Base-by-base conservation (phyloP, 192 early-diverging fungal genomes). In the Backusella luteola region DNA sequence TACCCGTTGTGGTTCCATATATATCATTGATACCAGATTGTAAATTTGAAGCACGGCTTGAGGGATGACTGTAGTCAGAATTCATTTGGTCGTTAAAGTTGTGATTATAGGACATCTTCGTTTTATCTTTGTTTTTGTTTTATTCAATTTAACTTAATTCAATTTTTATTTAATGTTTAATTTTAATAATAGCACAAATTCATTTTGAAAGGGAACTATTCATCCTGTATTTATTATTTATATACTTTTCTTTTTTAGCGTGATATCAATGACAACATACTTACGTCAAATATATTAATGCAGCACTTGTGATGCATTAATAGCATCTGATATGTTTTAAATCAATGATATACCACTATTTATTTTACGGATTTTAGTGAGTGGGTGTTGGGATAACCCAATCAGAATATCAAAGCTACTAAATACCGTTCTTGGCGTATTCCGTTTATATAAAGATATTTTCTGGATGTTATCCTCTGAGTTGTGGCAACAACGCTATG, bases 241-340 rank as follows among this genome's bases (percentile, higher is more conserved):
- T 63, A 29, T 59, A 9, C 26, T 59, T 63, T 23, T 26, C 1
- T 3, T 6, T 49, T 49, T 49, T 49, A n/a, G 17, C 6, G 15
- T 49, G n/a, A 19, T n/a, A 49, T 14, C 23, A 4, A 63, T 63
- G 56, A 63, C 56, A 26, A 12, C 4, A 63, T 4, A 12, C 12
- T 29, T 63, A 63, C 56, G 56, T 63, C 56, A 63, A 56, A 23
- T 14, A 29, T 63, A 1, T 63, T 63, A 63, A 63, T 63, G 56
- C 56, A 63, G 56, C 56, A 26, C 21, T n/a, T 56, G 26, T 56
- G n/a, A 63, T 63, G 56, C 56, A 63, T 63, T 63, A 23, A 63
- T 29, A 29, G 7, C 1, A 23, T 63, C 56, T 63, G 56, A 63
- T 23, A 29, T 63, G 21, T 4, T 63, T 63, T 3, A 29, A 63